Evolutionary conservation across 129 eudicot genomes (phyloP), one percentile per base, ranked within the genome.

Genomic region (Flaveria ramosissima): DNA sequence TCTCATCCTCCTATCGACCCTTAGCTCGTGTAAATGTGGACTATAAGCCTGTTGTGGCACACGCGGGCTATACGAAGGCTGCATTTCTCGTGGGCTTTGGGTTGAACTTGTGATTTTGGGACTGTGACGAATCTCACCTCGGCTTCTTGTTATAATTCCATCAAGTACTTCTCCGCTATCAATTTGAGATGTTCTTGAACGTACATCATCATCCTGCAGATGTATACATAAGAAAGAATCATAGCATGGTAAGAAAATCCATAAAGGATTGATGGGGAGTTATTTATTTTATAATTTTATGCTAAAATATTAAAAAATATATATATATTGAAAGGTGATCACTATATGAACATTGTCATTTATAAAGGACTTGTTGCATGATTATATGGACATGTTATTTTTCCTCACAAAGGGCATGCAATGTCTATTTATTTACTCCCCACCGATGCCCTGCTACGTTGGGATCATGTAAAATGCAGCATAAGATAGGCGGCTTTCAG

Each of bases 41-140:
- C 93, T 89, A 78, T 85, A 76, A 41, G 80, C 76, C 68, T 50
- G 76, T 19, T 61, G 79, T 16, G 73, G 43, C 53, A 82, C 45
- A 66, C 88, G 84, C 65, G 97, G 98, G 60, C 93, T 89, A 71
- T 85, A 80, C 5, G 80, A 78, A 39, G 89, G 74, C 83, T 59
- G 82, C 89, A 82, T 82, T 75, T 83, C 84, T 55, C 80, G 86
- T 43, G 55, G 75, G 73, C 89, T 82, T 73, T 83, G 73, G 45
- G 86, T 86, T 1, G 87, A 81, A 82, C 96, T 92, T 42, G 89
- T 85, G 16, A 86, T 77, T 79, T 86, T 92, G 13, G 98, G 94
- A 75, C 98, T 92, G 50, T 70, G 92, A 2, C 91, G 90, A 43
- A 92, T 79, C 79, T 92, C 97, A 30, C 97, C 97, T 4, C 97